Conservation (phyloP, 495 filamentous ascomycete species). For the Talaromyces wortmannii region DNA sequence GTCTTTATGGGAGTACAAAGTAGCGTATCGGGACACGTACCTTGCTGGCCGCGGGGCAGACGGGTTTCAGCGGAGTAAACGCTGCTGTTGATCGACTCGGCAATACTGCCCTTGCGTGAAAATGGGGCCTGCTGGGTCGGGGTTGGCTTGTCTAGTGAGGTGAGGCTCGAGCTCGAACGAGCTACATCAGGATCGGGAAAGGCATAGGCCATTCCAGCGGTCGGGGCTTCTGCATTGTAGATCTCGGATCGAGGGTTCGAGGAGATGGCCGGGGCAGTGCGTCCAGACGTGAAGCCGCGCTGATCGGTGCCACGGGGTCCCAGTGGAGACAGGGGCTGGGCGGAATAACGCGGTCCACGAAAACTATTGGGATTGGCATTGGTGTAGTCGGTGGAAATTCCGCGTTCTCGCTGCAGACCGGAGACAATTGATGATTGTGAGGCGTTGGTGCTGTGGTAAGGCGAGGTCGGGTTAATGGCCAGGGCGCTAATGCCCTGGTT, state of each 20-base stretch:
- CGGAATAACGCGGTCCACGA: constrained; percentile 45
- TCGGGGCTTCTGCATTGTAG: constrained; percentile 73
- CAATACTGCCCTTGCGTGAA: constrained; percentile 65
- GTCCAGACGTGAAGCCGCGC: constrained; percentile 44
- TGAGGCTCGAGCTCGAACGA: constrained; percentile 45
- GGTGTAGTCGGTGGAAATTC: constrained; percentile 36
- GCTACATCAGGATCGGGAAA: constrained; percentile 71
- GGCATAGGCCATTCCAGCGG: constrained; percentile 75
- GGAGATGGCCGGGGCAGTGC: constrained; percentile 69
- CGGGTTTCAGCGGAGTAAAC: constrained; percentile 64
- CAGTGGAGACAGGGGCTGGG: constrained; percentile 40
- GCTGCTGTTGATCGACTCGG: constrained; percentile 67
- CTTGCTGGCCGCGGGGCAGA: constrained; percentile 64
- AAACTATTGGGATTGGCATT: constrained; percentile 47
- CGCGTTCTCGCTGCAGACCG: constrained; percentile 50
- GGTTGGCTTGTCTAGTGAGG: constrained; percentile 42
- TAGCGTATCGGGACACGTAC: constrained; percentile 18
- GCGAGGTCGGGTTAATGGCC: constrained; percentile 57
- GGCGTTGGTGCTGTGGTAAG: constrained; percentile 69
- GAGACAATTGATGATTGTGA: constrained; percentile 69
- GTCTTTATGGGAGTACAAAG: constrained; percentile 17
- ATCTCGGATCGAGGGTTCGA: constrained; percentile 71
- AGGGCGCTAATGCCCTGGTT: constrained; percentile 65
- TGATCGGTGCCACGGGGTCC: constrained; percentile 44
- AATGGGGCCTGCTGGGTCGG: constrained; percentile 21